phyloP scores from a whole-genome alignment of 108 stramenopile genomes.

The Skeletonema potamos region DNA sequence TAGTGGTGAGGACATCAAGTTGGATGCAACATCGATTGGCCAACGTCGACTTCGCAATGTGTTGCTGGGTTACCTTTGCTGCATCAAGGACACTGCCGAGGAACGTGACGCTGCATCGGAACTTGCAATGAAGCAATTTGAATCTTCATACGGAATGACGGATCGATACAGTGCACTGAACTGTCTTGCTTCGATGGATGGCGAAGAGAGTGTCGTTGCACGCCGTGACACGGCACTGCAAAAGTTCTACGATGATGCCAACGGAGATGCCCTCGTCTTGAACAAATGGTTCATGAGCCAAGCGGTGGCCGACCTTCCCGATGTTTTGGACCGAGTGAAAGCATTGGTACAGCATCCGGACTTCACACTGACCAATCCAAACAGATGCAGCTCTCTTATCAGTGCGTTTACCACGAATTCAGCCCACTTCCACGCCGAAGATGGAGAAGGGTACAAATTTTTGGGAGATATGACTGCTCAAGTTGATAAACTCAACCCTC shows the following conservation, averaged over 20 bases:
- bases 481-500: conserved; percentile 51
- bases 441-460: conserved; percentile 79
- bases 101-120: conserved; percentile 41
- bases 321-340: conserved; percentile 40
- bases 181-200: conserved; percentile 52
- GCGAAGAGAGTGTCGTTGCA: conserved; percentile 29
- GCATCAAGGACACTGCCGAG: conserved; percentile 44
- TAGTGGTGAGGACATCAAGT: conserved; percentile 17
- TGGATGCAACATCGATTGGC: conserved; percentile 44
- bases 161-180: conserved; percentile 69
- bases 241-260: conserved; percentile 62
- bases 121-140: conserved; percentile 51
- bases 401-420: conserved; percentile 63
- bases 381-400: conserved; percentile 69
- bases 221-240: conserved; percentile 41
- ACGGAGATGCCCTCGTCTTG: conserved; percentile 52
- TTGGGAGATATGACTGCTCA: conserved; percentile 51
- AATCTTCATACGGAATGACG: conserved; percentile 72
- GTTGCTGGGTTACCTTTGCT: conserved; percentile 57
- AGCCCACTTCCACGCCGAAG: conserved; percentile 66
- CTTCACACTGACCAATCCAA: conserved; percentile 81
- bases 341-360: conserved; percentile 58
- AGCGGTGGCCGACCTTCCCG: conserved; percentile 52
- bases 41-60: conserved; percentile 65
- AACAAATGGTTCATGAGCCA: conserved; percentile 68